Evolutionary conservation across 306 rosid species (phyloP).

Genomic region (Dalbergia oliveri): DNA sequence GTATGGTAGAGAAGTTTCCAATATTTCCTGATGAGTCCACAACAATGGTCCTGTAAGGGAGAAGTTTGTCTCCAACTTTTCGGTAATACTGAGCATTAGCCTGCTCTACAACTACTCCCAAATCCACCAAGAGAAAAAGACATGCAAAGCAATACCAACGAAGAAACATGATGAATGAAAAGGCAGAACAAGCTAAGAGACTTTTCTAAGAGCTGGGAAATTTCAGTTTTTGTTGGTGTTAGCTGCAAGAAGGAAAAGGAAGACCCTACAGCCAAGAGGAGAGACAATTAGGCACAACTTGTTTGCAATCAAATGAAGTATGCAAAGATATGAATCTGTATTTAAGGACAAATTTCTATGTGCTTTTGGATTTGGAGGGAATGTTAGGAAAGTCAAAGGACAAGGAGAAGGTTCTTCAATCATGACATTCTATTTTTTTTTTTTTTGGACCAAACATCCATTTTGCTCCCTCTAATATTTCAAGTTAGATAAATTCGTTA

Average conservation of each 20-base stretch:
- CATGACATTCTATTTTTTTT: not conserved
- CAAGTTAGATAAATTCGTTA: no score
- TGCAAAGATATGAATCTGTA: not conserved
- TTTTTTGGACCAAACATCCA: no score
- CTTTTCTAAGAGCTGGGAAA: not conserved
- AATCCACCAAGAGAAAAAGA: constrained; percentile 35
- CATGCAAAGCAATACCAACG: constrained; percentile 24
- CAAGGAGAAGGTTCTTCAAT: constrained; percentile 24
- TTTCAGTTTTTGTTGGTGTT: not conserved
- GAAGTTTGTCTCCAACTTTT: constrained; percentile 8
- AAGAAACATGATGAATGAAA: constrained; percentile 36
- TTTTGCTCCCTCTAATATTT: no score
- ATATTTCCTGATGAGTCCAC: constrained; percentile 53
- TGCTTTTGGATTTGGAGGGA: constrained; percentile 18
- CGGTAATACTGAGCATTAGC: constrained; percentile 47
- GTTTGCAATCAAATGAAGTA: constrained; percentile 5
- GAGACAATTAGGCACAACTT: not conserved
- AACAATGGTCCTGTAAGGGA: constrained; percentile 45
- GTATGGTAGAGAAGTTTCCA: constrained; percentile 67
- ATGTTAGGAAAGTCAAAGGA: constrained; percentile 32
- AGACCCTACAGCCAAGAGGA: not conserved
- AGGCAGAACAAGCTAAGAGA: not conserved
- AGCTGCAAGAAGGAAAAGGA: not conserved
- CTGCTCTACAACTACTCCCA: constrained; percentile 17
- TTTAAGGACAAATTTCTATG: not conserved